A percentile compares a stretch with the other conserved stretches of the same genome.
Evolutionary conservation across 805 yeast species (phyloP).

Genomic region (Starmerella roubikii): DNA sequence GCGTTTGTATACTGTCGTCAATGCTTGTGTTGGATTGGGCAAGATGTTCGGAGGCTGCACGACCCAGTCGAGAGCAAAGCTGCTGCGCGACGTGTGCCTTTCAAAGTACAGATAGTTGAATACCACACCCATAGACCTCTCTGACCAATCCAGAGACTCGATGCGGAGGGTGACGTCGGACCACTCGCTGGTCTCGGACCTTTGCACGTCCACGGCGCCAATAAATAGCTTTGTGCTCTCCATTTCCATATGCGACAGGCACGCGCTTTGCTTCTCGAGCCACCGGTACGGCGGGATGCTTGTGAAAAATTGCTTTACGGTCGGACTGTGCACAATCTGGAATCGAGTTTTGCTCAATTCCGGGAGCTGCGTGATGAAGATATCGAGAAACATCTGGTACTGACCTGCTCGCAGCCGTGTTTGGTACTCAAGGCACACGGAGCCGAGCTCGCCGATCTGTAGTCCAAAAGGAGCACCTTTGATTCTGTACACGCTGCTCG

Average conservation of each 20-base stretch:
- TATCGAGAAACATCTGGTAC: conserved; percentile 13
- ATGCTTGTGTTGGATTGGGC: conserved; percentile 7
- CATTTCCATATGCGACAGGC: neutral
- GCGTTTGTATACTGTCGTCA: conserved; percentile 10
- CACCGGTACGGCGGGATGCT: conserved; percentile 9
- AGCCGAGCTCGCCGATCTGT: conserved; percentile 6
- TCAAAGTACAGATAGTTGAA: conserved; percentile 17
- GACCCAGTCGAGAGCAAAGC: conserved; percentile 8
- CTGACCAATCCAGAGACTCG: conserved; percentile 8
- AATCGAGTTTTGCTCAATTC: conserved; percentile 12
- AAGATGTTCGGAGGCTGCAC: conserved; percentile 1
- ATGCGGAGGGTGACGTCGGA: conserved; percentile 10
- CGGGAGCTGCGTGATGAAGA: conserved; percentile 9
- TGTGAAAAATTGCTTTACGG: conserved; percentile 9
- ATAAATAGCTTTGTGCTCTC: conserved; percentile 3
- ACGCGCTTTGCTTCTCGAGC: conserved; percentile 9
- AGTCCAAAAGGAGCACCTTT: conserved; percentile 13
- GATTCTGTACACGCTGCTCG: neutral
- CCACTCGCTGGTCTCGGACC: conserved; percentile 4
- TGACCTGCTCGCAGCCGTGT: conserved; percentile 14
- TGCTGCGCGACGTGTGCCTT: conserved; percentile 1
- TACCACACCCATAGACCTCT: conserved; percentile 6
- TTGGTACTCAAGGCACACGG: conserved; percentile 11
- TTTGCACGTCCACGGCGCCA: conserved; percentile 5
- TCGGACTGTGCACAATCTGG: conserved; percentile 7